Percentiles rank a stretch among this genome's conserved stretches.
These are phyloP conservation scores for Fraxinus greggii DNA, from an alignment of 305 asterid genomes.

Conservation along the genomic window DNA sequence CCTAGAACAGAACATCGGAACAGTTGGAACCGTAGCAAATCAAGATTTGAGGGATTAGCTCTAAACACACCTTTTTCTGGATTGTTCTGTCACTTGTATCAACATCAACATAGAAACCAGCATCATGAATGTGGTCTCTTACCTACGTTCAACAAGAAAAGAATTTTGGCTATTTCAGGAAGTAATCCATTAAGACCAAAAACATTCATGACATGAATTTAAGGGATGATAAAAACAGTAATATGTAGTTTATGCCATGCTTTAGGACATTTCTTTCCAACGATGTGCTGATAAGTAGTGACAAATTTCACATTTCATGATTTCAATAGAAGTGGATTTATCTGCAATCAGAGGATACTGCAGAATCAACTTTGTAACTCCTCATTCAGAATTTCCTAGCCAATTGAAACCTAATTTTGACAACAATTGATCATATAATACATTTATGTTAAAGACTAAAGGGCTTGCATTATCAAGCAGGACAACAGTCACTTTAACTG, in stretches of 20 bases:
- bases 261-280: neutral
- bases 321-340: neutral
- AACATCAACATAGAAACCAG: conserved; percentile 84
- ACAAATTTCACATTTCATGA: neutral
- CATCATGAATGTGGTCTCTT: conserved; percentile 60
- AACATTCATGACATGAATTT: neutral
- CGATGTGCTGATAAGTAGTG: neutral
- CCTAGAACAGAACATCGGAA: conserved; percentile 1
- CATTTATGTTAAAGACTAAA: neutral
- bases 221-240: neutral
- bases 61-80: conserved; percentile 66
- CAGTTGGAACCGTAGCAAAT: neutral
- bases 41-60: neutral
- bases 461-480: neutral
- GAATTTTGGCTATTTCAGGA: conserved; percentile 22
- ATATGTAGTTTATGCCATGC: neutral
- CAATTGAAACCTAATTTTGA: neutral
- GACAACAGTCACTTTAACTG: neutral
- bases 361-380: neutral
- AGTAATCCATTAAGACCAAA: neutral
- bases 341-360: neutral
- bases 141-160: conserved; percentile 44
- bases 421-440: neutral
- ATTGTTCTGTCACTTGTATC: conserved; percentile 85
- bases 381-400: neutral